These are phyloP conservation scores for Solanum sitiens DNA, from an alignment of 257 asterid species.

Conservation along the genomic window DNA sequence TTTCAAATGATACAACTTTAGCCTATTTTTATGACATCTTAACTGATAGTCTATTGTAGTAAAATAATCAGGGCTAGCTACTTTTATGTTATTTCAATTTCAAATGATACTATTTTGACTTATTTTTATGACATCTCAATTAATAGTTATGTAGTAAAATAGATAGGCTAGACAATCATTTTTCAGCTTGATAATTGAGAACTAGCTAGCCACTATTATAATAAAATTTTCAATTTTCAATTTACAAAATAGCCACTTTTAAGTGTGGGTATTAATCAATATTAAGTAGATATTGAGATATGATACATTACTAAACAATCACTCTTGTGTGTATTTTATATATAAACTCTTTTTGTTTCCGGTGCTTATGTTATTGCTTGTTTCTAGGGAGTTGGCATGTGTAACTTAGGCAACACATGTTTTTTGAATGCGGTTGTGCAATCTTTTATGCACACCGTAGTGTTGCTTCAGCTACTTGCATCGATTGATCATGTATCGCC, in stretches of 20 bases:
- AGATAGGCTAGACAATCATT: not conserved
- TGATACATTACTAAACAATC: not conserved
- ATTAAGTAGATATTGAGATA: not conserved
- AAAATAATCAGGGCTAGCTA: too few species aligned
- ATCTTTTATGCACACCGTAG: not conserved
- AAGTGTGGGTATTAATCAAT: not conserved
- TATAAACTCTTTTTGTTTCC: not conserved
- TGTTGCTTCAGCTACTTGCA: not conserved
- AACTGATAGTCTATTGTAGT: too few species aligned
- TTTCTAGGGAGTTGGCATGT: not conserved
- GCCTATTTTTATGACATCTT: too few species aligned
- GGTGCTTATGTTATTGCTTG: too few species aligned
- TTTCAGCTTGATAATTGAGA: not conserved
- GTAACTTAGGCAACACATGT: not conserved
- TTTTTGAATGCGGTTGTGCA: not conserved
- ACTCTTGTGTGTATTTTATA: not conserved
- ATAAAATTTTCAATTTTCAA: too few species aligned
- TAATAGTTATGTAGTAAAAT: not conserved
- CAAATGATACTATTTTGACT: not conserved
- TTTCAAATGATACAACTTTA: too few species aligned
- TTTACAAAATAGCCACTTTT: not conserved
- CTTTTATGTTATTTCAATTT: not conserved
- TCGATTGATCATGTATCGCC: not conserved
- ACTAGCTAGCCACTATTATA: not conserved
- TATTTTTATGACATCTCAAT: too few species aligned